These are phyloP conservation scores for Colletotrichum tamarilloi DNA, from an alignment of 2,329 filamentous ascomycete genomes.

Conservation along the genomic window DNA sequence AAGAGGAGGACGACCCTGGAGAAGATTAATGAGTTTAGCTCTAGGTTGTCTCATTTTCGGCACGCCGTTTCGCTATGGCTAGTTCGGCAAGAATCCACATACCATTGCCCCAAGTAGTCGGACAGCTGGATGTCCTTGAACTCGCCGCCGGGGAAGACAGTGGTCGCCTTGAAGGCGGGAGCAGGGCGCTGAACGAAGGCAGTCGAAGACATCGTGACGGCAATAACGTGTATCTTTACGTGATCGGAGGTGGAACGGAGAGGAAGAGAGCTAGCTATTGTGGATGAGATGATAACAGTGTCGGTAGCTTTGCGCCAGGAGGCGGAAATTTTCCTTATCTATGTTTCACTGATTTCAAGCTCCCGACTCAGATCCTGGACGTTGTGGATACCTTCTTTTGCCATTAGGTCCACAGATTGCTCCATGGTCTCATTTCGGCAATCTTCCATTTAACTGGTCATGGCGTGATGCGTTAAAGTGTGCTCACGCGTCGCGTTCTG, in stretches of 20 bases:
- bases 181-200: conserved; percentile 61
- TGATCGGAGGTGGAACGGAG: not conserved
- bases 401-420: conserved; percentile 10
- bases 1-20: conserved; percentile 73
- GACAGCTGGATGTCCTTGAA: conserved; percentile 59
- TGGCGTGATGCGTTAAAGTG: not conserved
- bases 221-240: not conserved
- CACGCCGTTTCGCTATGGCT: not conserved
- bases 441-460: conserved; percentile 2
- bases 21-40: conserved; percentile 2
- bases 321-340: conserved; percentile 24
- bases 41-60: not conserved
- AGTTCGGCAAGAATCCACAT: not conserved
- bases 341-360: not conserved
- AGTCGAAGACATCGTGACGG: conserved; percentile 49
- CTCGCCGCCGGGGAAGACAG: conserved; percentile 60
- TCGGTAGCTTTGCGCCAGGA: not conserved
- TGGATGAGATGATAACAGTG: conserved; percentile 8
- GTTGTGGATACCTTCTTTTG: not conserved
- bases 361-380: conserved; percentile 1
- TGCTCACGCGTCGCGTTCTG: conserved; percentile 5
- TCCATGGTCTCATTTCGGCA: conserved; percentile 8
- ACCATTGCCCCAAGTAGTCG: conserved; percentile 61
- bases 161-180: conserved; percentile 60
- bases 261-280: not conserved